Conservation (phyloP, 2,329 filamentous ascomycete species). For the Microsporum ferrugineum region DNA sequence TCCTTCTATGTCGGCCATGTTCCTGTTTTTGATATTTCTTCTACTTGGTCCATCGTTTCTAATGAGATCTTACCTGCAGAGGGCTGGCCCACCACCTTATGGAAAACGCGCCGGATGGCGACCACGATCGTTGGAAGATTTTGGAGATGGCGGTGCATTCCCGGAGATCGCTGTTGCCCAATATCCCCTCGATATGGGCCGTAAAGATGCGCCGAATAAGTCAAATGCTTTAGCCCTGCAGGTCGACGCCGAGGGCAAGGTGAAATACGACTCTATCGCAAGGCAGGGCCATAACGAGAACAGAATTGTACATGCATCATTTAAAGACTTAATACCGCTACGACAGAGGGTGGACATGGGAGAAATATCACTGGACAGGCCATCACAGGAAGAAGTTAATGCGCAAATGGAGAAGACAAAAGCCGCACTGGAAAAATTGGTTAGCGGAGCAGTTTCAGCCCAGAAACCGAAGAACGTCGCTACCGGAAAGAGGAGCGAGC, state of each 20-base stretch:
- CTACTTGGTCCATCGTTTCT: not conserved
- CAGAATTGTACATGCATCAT: constrained; percentile 83
- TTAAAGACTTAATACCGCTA: constrained; percentile 92
- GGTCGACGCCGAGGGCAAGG: constrained; percentile 81
- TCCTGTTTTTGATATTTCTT: not conserved
- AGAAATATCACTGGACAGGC: constrained; percentile 75
- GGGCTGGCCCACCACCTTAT: constrained; percentile 75
- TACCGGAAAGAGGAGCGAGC: constrained; percentile 64
- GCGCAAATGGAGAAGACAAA: constrained; percentile 81
- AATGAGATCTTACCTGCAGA: constrained; percentile 32
- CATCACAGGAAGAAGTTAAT: constrained; percentile 71
- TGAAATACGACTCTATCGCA: constrained; percentile 94
- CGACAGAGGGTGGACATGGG: constrained; percentile 87
- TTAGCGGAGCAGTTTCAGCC: constrained; percentile 73
- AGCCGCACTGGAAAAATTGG: constrained; percentile 68
- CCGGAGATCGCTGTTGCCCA: constrained; percentile 89
- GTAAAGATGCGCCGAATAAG: constrained; percentile 54
- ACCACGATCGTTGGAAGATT: constrained; percentile 78
- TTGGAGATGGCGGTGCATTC: constrained; percentile 90
- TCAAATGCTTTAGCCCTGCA: constrained; percentile 88
- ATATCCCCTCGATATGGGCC: constrained; percentile 91
- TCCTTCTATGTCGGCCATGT: not conserved
- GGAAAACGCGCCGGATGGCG: constrained; percentile 83
- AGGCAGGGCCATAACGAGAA: constrained; percentile 73
- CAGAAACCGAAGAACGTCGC: constrained; percentile 96